Percentiles rank a stretch among this genome's conserved stretches.
These are phyloP conservation scores for Mimosa bimucronata DNA, from an alignment of 306 rosid genomes.

Conservation along the genomic window DNA sequence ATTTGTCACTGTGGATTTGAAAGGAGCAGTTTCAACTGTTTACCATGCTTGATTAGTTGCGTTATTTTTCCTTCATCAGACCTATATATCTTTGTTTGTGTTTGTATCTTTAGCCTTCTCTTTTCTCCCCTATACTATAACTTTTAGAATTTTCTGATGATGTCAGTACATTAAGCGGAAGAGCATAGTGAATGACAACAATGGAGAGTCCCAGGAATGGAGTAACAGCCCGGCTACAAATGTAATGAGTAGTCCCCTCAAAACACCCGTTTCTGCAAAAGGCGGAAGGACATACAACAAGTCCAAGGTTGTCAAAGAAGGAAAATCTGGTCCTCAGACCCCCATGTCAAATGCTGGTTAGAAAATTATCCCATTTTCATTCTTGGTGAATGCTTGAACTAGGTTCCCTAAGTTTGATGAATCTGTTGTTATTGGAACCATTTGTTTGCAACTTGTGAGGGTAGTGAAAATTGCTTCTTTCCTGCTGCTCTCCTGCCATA, in stretches of 20 bases:
- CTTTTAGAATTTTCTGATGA: conserved; percentile 35
- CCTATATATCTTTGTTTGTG: conserved; percentile 11
- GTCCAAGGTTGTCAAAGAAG: conserved; percentile 71
- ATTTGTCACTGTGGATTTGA: background rate
- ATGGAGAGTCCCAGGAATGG: conserved; percentile 58
- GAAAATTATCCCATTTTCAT: conserved; percentile 25
- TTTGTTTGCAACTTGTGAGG: conserved; percentile 15
- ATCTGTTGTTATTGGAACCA: conserved; percentile 31
- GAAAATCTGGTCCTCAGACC: conserved; percentile 75
- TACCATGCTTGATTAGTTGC: conserved; percentile 35
- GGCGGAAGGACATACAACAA: conserved; percentile 69
- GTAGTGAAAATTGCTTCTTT: conserved; percentile 12
- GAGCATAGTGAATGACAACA: conserved; percentile 47
- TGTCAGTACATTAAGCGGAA: conserved; percentile 76
- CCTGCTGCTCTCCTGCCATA: conserved; percentile 11
- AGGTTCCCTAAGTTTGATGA: conserved; percentile 24
- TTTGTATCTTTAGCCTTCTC: conserved; percentile 9
- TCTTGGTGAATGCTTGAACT: background rate
- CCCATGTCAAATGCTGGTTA: conserved; percentile 78
- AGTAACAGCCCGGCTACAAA: conserved; percentile 60
- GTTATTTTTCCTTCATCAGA: background rate
- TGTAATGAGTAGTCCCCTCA: conserved; percentile 55
- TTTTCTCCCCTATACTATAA: conserved; percentile 1
- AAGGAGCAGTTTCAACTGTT: conserved; percentile 31
- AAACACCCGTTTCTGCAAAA: conserved; percentile 85